Evolutionary conservation across 1,284 basidiomycete genomes (phyloP), one percentile per base, ranked within the genome.

Genomic region (Ustilago loliicola): DNA sequence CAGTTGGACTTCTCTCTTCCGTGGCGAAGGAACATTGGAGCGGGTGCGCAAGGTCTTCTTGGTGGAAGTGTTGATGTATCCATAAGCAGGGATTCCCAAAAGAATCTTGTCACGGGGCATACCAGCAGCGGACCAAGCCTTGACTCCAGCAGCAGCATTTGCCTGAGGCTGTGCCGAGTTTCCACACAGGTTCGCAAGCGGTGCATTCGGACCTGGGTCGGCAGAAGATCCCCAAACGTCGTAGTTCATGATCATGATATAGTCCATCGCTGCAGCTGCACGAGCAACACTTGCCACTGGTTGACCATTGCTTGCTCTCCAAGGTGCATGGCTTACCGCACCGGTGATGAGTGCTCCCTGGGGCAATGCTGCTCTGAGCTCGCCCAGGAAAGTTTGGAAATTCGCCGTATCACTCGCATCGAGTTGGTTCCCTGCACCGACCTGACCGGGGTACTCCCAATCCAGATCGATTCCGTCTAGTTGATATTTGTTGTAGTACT

Each of bases 391-490:
- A 3, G 78, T 76, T 55, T 82, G 80, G 60, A 82, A 78, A 38
- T 84, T 84, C 17, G 61, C 63, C 3, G 81, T 74, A 32, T 84
- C 83, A 17, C 57, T 40, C 8, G 66, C 23, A 56, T 72, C 61
- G 13, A 61, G 40, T 23, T 89, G 89, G 32, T 74, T 69, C 1
- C 77, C 65, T 11, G 61, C 40, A 2, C 55, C 64, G 9, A 57
- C 32, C 25, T 66, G 56, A 23, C 53, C 40, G n/a, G 69, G 67
- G 32, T 72, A 89, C 86, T 90, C 90, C 72, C 89, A 91, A 80
- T 91, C 90, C 21, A 91, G 87, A 63, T 91, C 90, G 42, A 91
- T 84, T 23, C 90, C 91, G 69, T 91, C 89, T 17, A 91, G 82
- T 17, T 87, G 83, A 74, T 88, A 89, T 55, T 89, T 57, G 62